phyloP scores from a whole-genome alignment of 2,329 filamentous ascomycete genomes.

The Neobulgaria alba region DNA sequence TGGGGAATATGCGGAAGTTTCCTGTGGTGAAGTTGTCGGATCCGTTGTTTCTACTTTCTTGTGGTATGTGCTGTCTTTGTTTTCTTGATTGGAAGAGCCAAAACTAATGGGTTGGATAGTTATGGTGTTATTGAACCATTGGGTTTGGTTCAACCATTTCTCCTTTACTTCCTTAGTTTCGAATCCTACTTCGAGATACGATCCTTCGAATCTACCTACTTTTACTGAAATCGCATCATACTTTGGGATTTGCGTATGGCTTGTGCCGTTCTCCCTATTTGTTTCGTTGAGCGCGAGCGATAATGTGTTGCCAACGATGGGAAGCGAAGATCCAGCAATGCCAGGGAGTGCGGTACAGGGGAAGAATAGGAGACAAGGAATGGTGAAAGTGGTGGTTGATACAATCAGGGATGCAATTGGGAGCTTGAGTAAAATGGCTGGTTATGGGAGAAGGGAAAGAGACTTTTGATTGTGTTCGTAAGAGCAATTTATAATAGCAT shows the following conservation, averaged over 20 bases:
- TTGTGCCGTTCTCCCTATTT: constrained; percentile 91
- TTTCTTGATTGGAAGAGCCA: background rate
- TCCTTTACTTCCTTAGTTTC: constrained; percentile 52
- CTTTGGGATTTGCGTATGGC: constrained; percentile 93
- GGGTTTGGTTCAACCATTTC: constrained; percentile 93
- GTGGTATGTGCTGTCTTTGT: constrained; percentile 47
- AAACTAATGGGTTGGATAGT: constrained; percentile 36
- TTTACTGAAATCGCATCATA: constrained; percentile 95
- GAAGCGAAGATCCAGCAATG: constrained; percentile 51
- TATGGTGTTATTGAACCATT: constrained; percentile 84
- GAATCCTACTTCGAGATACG: constrained; percentile 52
- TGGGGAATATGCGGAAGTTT: constrained; percentile 71
- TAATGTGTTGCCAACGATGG: constrained; percentile 90
- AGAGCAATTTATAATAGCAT: background rate
- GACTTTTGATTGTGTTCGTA: constrained; percentile 11
- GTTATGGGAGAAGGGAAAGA: constrained; percentile 25
- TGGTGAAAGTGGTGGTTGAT: constrained; percentile 59
- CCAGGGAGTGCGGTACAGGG: constrained; percentile 32
- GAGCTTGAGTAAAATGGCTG: constrained; percentile 21
- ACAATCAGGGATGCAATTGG: constrained; percentile 44
- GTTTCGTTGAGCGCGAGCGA: constrained; percentile 90
- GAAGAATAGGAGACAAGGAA: constrained; percentile 49
- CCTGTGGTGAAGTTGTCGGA: constrained; percentile 78
- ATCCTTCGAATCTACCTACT: constrained; percentile 57
- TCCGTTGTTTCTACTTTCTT: constrained; percentile 77